Evolutionary conservation across 2,329 filamentous ascomycete genomes (phyloP), one percentile per base, ranked within the genome.

Genomic region (Fusarium papillatum): DNA sequence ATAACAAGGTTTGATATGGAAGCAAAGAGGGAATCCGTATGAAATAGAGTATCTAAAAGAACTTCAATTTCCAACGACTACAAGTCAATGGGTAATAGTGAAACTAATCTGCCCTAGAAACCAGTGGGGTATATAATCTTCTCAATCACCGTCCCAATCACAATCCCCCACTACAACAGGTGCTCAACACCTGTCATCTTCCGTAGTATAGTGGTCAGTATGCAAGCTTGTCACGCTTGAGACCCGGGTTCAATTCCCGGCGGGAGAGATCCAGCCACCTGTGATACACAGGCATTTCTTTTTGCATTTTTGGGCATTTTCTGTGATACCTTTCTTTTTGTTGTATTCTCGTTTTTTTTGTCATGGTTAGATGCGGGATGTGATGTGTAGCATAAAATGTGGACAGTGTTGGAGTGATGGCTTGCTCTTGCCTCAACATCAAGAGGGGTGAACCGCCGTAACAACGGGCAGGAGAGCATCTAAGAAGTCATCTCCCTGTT

Each of bases 131-230:
- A 66, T 66, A 66, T 66, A 50, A 4, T 11, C 13, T 3, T 1
- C 5, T 6, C 16, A 7, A 29, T 17, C 17, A 6, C 5, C 14
- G 7, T 38, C 16, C 19, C 17, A 14, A 14, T 31, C 64, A 61
- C 36, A 55, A 10, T 19, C 39, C 64, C 64, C 19, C 53, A 61
- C 64, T 66, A 66, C 64, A 66, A 26, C 64, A 50, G 64, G 64
- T 29, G 64, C 24, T 48, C 64, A 61, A 66, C 64, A 39, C 53
- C 29, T 66, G 64, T 7, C 64, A 66, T 66, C 64, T 66, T 66
- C 64, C 64, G 64, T 66, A 66, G 64, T 66, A 66, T 66, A 66
- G 64, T 66, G 64, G 64, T 66, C 64, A 66, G 64, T 66, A 66
- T 66, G 64, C 64, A 60, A 66, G 64, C 64, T 67, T 67, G 64